Conservation (phyloP, 164 flowering plant species). For the Tetracentron sinense region DNA sequence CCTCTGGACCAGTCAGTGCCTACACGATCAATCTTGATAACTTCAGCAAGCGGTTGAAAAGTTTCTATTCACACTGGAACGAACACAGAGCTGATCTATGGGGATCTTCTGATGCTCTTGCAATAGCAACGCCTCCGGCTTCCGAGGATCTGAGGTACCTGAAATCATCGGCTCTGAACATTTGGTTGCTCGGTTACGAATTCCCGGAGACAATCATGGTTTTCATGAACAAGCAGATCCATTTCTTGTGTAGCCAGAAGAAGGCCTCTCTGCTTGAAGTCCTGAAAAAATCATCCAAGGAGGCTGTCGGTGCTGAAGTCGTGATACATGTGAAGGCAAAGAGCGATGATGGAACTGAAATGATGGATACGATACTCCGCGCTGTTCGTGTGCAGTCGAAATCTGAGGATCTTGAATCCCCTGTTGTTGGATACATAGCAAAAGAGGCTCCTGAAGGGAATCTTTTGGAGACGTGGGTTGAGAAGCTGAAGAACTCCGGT, state of each 20-base stretch:
- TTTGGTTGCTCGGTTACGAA: conserved; percentile 29
- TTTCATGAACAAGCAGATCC: conserved; percentile 24
- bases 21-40: conserved; percentile 26
- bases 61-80: conserved; percentile 43
- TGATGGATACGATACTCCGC: conserved; percentile 40
- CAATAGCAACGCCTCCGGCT: conserved; percentile 50
- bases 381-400: conserved; percentile 26
- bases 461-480: conserved; percentile 52
- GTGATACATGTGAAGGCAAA: conserved; percentile 52
- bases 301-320: conserved; percentile 38
- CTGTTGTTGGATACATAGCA: conserved; percentile 45
- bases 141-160: conserved; percentile 50
- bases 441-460: conserved; percentile 66
- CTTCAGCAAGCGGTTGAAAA: conserved; percentile 34
- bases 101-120: conserved; percentile 37
- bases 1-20: conserved; percentile 10
- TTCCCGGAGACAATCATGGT: conserved; percentile 33
- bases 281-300: conserved; percentile 37
- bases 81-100: conserved; percentile 31
- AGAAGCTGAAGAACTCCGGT: conserved; percentile 33
- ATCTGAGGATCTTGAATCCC: not conserved
- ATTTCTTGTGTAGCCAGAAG: conserved; percentile 36
- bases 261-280: conserved; percentile 49
- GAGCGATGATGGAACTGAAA: conserved; percentile 36
- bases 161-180: conserved; percentile 23